Evolutionary conservation across 1,284 basidiomycete genomes (phyloP).

Genomic region (Tilletiopsis washingtonensis): DNA sequence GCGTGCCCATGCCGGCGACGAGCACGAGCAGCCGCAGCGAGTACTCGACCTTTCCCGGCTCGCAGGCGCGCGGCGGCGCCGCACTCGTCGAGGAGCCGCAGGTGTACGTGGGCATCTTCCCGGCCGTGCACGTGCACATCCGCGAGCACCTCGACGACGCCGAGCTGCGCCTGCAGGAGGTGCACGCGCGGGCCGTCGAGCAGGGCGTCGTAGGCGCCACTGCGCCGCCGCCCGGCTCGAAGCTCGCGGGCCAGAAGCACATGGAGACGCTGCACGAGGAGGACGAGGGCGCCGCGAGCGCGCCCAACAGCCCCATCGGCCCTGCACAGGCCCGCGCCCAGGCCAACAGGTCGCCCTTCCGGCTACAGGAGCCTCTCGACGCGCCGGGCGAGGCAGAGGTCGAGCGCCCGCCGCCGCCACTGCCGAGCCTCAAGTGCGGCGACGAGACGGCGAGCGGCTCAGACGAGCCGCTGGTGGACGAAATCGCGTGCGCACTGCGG

Average conservation of each 20-base stretch:
- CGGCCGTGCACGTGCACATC: constrained; percentile 78
- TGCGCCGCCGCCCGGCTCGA: constrained; percentile 12
- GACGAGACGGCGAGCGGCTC: constrained; percentile 33
- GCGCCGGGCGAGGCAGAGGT: background rate
- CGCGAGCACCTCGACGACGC: constrained; percentile 83
- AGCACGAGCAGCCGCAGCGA: constrained; percentile 48
- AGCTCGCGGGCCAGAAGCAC: constrained; percentile 6
- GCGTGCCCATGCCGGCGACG: constrained; percentile 18
- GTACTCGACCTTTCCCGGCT: constrained; percentile 22
- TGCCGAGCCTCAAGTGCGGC: constrained; percentile 69
- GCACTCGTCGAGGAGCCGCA: constrained; percentile 54
- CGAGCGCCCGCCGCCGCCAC: constrained; percentile 67
- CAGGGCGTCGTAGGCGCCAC: constrained; percentile 28
- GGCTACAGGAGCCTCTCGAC: background rate
- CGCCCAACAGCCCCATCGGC: constrained; percentile 17
- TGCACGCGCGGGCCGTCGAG: constrained; percentile 49
- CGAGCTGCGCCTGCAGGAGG: constrained; percentile 70
- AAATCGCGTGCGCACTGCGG: constrained; percentile 87
- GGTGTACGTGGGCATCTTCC: constrained; percentile 93
- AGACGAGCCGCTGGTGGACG: constrained; percentile 81
- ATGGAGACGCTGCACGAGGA: constrained; percentile 29
- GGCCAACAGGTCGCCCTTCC: no score
- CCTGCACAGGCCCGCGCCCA: background rate
- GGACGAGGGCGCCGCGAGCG: constrained; percentile 16
- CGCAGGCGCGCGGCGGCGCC: constrained; percentile 7